Evolutionary conservation across 2,329 filamentous ascomycete genomes (phyloP).

Genomic region (Cladorrhinum sp.): DNA sequence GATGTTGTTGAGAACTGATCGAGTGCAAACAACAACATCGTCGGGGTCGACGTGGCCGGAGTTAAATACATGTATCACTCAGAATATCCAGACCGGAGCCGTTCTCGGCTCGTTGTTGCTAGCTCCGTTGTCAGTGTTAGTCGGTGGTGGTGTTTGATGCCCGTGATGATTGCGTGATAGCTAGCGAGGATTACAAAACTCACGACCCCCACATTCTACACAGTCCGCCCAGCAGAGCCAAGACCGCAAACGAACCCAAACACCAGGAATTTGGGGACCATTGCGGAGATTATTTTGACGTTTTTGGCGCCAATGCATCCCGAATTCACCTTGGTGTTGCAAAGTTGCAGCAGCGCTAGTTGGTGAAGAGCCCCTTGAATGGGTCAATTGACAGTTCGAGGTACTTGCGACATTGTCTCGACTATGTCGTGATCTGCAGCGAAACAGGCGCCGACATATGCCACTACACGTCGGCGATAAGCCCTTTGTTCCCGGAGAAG

Average conservation of each 20-base stretch:
- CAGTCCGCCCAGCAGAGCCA: background rate
- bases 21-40: background rate
- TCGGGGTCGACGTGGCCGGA: background rate
- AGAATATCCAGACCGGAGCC: background rate
- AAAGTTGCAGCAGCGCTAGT: background rate
- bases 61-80: background rate
- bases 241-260: background rate
- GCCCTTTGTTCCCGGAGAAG: slow-evolving; percentile 8
- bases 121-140: background rate
- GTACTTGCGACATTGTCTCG: slow-evolving; percentile 21
- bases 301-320: background rate
- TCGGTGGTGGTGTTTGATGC: background rate
- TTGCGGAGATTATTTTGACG: background rate
- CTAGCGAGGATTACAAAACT: slow-evolving; percentile 13
- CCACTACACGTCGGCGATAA: background rate
- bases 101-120: background rate
- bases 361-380: slow-evolving; percentile 1
- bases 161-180: slow-evolving; percentile 18
- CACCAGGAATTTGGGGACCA: background rate
- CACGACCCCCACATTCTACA: slow-evolving; percentile 4
- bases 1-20: background rate
- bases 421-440: slow-evolving; percentile 23
- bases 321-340: slow-evolving; percentile 1
- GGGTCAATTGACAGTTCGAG: background rate
- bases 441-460: background rate